Conservation (phyloP, 768 basidiomycete species). For the Dacryopinax spathularia region DNA sequence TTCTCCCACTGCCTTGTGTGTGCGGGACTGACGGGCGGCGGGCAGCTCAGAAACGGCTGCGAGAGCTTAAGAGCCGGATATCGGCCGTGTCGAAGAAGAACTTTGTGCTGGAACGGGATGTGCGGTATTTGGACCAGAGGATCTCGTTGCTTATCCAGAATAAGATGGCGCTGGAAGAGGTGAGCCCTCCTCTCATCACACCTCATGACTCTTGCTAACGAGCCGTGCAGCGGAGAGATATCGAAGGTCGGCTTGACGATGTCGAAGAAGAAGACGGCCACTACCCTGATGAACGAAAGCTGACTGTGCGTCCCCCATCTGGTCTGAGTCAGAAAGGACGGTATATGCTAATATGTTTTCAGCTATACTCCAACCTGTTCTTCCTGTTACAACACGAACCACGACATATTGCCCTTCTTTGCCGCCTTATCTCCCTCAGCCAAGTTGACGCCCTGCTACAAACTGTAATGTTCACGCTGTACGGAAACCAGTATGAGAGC, state of each 20-base stretch:
- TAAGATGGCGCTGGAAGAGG: conserved; percentile 91
- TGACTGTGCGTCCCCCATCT: conserved; percentile 26
- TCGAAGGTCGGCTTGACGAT: conserved; percentile 89
- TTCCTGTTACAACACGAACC: conserved; percentile 98
- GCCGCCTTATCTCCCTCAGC: conserved; percentile 85
- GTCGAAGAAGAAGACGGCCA: conserved; percentile 84
- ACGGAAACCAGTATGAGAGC: conserved; percentile 98
- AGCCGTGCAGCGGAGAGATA: conserved; percentile 66
- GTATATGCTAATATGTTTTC: conserved; percentile 16
- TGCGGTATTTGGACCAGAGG: conserved; percentile 91
- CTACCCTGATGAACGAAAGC: conserved; percentile 84
- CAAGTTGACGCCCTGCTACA: conserved; percentile 99
- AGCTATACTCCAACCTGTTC: conserved; percentile 97
- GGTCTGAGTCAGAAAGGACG: neutral
- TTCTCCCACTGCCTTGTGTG: neutral
- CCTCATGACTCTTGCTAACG: conserved; percentile 4
- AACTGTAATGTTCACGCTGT: conserved; percentile 99
- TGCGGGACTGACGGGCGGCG: conserved; percentile 7
- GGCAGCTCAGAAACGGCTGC: conserved; percentile 85
- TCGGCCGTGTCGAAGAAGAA: conserved; percentile 99
- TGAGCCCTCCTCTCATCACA: too few species aligned
- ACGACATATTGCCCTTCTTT: conserved; percentile 88
- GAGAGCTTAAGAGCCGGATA: conserved; percentile 92
- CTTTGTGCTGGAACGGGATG: conserved; percentile 96
- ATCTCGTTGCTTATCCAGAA: conserved; percentile 98